These are phyloP conservation scores for Gaeumannomyces tritici DNA, from an alignment of 2,329 filamentous ascomycete species.

Conservation along the genomic window DNA sequence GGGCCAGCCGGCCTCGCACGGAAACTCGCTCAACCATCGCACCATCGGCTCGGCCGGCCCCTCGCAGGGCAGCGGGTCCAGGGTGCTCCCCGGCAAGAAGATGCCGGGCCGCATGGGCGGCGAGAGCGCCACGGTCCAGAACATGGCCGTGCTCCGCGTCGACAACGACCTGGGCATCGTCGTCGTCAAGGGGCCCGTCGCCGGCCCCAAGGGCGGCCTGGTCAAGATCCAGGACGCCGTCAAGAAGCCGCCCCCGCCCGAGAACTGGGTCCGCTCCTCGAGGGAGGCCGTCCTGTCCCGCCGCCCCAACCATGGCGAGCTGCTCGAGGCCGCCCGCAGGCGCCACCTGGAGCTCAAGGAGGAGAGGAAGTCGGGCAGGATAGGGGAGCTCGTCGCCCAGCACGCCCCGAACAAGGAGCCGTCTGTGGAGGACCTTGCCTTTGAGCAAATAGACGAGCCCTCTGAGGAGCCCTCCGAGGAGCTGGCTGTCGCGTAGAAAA, in stretches of 20 bases:
- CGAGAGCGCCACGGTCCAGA: constrained; percentile 81
- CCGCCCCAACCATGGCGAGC: constrained; percentile 33
- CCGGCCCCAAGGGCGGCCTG: constrained; percentile 77
- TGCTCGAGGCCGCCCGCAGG: constrained; percentile 37
- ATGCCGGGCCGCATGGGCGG: constrained; percentile 97
- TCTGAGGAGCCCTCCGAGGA: no score
- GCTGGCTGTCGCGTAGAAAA: background rate
- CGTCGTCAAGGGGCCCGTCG: constrained; percentile 76
- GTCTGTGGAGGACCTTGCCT: background rate
- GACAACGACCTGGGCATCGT: constrained; percentile 82
- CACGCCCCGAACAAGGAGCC: background rate
- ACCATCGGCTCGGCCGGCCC: constrained; percentile 85
- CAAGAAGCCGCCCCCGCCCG: constrained; percentile 60
- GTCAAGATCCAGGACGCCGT: constrained; percentile 84
- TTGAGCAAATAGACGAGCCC: background rate
- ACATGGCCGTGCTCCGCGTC: constrained; percentile 79
- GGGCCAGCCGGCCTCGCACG: constrained; percentile 87
- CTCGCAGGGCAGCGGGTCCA: constrained; percentile 82
- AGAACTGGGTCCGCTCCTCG: constrained; percentile 38
- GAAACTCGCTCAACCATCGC: constrained; percentile 89
- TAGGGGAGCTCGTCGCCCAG: constrained; percentile 19
- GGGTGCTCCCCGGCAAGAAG: constrained; percentile 91
- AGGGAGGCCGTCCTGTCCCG: constrained; percentile 32
- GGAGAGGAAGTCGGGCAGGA: constrained; percentile 30
- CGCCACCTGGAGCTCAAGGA: constrained; percentile 45